Evolutionary conservation across 148 eudicot genomes (phyloP).

Genomic region (Beta vulgaris): DNA sequence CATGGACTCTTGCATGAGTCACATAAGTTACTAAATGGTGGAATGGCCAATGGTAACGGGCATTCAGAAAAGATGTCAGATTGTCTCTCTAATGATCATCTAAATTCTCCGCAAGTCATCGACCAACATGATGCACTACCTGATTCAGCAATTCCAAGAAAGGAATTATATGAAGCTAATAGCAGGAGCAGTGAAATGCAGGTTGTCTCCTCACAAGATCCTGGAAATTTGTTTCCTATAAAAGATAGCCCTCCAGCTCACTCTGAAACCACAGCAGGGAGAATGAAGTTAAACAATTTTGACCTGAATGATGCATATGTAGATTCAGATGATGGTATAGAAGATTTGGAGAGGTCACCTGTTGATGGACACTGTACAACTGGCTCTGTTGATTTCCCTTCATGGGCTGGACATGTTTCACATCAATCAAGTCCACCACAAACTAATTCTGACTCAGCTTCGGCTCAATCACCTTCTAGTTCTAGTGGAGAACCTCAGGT

Average conservation of each 20-base stretch:
- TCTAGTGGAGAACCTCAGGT: slow-evolving; percentile 91
- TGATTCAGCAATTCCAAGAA: slow-evolving; percentile 29
- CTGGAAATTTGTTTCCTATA: slow-evolving; percentile 25
- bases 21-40: slow-evolving; percentile 45
- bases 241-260: slow-evolving; percentile 41
- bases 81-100: slow-evolving; percentile 19
- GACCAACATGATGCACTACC: slow-evolving; percentile 22
- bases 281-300: slow-evolving; percentile 43
- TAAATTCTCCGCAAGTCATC: slow-evolving; percentile 28
- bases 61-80: slow-evolving; percentile 40
- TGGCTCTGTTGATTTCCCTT: slow-evolving; percentile 36
- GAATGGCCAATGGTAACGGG: slow-evolving; percentile 27
- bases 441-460: slow-evolving; percentile 65
- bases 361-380: slow-evolving; percentile 29
- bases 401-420: slow-evolving; percentile 49
- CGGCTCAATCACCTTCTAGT: slow-evolving; percentile 77
- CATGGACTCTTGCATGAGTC: slow-evolving; percentile 49
- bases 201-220: slow-evolving; percentile 31
- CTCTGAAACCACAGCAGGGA: slow-evolving; percentile 35
- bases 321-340: slow-evolving; percentile 65
- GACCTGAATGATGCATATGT: slow-evolving; percentile 74
- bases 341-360: slow-evolving; percentile 38
- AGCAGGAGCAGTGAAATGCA: slow-evolving; percentile 24
- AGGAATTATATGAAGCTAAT: slow-evolving; percentile 24
- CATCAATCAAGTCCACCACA: slow-evolving; percentile 74